Conservation (phyloP, 192 early-diverging fungal species). For the Obelidium mucronatum region DNA sequence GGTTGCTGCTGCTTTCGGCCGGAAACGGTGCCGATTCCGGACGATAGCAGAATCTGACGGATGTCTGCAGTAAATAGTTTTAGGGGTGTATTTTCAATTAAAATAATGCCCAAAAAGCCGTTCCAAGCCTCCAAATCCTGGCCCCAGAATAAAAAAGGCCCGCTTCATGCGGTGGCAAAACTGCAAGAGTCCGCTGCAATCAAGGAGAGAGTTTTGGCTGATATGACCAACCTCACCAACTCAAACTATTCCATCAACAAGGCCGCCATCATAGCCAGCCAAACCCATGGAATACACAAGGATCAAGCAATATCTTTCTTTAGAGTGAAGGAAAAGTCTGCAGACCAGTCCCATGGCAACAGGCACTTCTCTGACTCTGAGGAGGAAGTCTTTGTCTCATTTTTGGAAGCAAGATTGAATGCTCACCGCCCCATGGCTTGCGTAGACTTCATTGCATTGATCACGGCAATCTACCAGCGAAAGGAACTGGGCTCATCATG, state of each 20-base stretch:
- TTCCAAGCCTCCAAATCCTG: not conserved
- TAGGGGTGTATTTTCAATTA: too few relatives aligned
- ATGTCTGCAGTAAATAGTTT: too few relatives aligned
- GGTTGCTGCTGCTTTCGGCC: too few relatives aligned
- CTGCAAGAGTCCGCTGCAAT: not conserved
- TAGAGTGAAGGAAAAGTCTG: not conserved
- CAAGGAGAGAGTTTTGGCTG: not conserved
- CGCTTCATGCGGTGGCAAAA: not conserved
- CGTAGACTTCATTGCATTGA: not conserved
- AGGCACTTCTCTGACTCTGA: not conserved
- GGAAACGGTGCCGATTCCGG: not conserved
- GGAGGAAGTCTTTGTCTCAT: not conserved
- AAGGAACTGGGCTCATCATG: not conserved
- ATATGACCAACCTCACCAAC: not conserved
- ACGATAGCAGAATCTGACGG: too few relatives aligned
- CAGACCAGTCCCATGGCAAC: not conserved
- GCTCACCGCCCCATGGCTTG: not conserved
- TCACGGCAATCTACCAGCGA: not conserved
- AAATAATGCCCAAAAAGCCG: not conserved
- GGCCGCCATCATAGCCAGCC: not conserved
- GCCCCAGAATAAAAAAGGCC: not conserved
- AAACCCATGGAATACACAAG: not conserved
- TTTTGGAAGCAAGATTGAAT: not conserved
- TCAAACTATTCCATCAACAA: not conserved
- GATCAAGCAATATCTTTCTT: not conserved